Percentiles rank a stretch among this genome's conserved stretches.
These are phyloP conservation scores for Umbelopsis isabellina DNA, from an alignment of 192 early-diverging fungal genomes.

Conservation along the genomic window DNA sequence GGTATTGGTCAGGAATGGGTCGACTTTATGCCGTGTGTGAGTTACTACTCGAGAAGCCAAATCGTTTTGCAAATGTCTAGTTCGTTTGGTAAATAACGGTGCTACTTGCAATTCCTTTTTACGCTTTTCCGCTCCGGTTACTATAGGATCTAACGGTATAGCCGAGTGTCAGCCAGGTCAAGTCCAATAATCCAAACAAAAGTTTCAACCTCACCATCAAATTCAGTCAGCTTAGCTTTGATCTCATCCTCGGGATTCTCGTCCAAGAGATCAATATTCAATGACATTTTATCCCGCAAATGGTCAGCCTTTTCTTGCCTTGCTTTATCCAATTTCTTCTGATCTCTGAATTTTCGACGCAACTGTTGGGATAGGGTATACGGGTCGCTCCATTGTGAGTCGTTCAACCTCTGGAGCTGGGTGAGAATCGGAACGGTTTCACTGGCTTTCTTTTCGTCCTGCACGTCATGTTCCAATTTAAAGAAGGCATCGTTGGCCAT, in stretches of 20 bases:
- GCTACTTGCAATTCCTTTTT: conserved; percentile 30
- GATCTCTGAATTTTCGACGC: conserved; percentile 71
- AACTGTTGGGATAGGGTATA: conserved; percentile 74
- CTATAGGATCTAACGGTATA: conserved; percentile 24
- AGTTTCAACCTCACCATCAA: conserved; percentile 33
- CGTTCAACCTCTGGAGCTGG: conserved; percentile 62
- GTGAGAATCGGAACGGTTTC: conserved; percentile 55
- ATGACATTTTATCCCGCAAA: conserved; percentile 62
- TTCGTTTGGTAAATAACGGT: conserved; percentile 30
- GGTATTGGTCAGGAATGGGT: conserved; percentile 39
- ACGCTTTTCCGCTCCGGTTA: conserved; percentile 31
- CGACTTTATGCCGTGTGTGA: conserved; percentile 46
- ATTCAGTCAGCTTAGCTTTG: conserved; percentile 55
- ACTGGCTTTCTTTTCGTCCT: conserved; percentile 53
- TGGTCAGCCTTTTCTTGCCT: conserved; percentile 48
- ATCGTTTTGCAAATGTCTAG: not conserved
- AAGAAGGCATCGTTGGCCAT: conserved; percentile 55
- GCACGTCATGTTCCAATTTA: conserved; percentile 61
- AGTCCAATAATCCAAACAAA: not conserved
- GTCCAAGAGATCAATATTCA: conserved; percentile 63
- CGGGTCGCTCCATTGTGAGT: conserved; percentile 80
- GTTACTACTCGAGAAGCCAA: conserved; percentile 25
- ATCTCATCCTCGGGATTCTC: conserved; percentile 50
- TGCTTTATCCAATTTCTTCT: conserved; percentile 59
- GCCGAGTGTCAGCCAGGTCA: not conserved